These are phyloP conservation scores for Macrophomina pseudophaseolina DNA, from an alignment of 2,329 filamentous ascomycete species.

Conservation along the genomic window DNA sequence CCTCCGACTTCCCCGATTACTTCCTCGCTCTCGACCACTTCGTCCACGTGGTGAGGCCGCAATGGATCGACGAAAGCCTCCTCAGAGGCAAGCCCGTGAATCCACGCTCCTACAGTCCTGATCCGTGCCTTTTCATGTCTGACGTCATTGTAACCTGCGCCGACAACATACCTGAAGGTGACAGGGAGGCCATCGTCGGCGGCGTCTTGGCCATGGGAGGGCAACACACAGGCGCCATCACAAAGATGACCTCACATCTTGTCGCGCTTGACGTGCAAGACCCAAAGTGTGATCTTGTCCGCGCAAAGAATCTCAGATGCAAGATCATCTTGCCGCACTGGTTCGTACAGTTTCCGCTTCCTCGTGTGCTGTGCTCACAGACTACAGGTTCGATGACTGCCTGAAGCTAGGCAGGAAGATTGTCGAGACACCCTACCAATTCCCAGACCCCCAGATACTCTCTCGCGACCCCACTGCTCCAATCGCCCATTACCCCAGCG, in stretches of 20 bases:
- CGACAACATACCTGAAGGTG: slow-evolving; percentile 80
- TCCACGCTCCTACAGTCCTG: slow-evolving; percentile 84
- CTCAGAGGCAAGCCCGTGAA: slow-evolving; percentile 73
- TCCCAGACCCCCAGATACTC: slow-evolving; percentile 86
- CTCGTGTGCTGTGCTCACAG: slow-evolving; percentile 30
- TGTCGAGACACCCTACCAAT: slow-evolving; percentile 80
- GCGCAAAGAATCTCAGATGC: slow-evolving; percentile 69
- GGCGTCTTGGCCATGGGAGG: slow-evolving; percentile 90
- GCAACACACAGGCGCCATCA: slow-evolving; percentile 73
- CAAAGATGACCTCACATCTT: slow-evolving; percentile 82
- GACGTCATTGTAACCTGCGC: slow-evolving; percentile 82
- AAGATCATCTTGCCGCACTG: slow-evolving; percentile 94
- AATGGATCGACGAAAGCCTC: slow-evolving; percentile 78
- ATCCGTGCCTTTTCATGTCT: slow-evolving; percentile 88
- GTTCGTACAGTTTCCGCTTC: slow-evolving; percentile 52
- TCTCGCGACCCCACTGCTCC: slow-evolving; percentile 30
- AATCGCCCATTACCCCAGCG: slow-evolving; percentile 31
- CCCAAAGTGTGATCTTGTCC: slow-evolving; percentile 69
- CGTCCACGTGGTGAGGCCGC: slow-evolving; percentile 81
- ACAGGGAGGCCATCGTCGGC: slow-evolving; percentile 90
- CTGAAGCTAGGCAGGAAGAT: slow-evolving; percentile 91
- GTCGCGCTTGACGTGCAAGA: slow-evolving; percentile 80
- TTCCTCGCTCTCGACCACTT: slow-evolving; percentile 73
- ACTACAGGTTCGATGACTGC: slow-evolving; percentile 90
- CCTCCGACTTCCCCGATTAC: slow-evolving; percentile 92